Base-by-base conservation (phyloP, 2,329 filamentous ascomycete genomes). In the Penicillium sp. region DNA sequence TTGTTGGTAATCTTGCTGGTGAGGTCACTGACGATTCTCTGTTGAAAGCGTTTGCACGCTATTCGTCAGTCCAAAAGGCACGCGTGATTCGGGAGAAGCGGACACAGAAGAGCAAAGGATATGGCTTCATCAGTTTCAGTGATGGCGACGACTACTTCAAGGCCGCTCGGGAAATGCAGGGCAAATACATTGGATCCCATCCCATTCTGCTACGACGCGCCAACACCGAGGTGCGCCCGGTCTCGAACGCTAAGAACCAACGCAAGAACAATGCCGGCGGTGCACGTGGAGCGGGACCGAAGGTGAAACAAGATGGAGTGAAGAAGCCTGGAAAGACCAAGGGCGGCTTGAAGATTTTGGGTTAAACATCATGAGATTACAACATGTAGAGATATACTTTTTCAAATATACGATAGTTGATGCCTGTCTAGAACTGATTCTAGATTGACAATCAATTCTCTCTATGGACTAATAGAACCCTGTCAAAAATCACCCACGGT, bases 141-240 rank as follows among this genome's bases (percentile, higher is more conserved):
- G 91, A 97, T 74, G 91, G 93, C 33, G 95, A 99, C 76, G 93
- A 97, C 73, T 98, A 96, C 77, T 98, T 99, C 83, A 88, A 92
- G 72, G 94, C 95, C 1, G 94, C 93, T 72, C 93, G 95, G 80
- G 94, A 98, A 81, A 98, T 98, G 95, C 91, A 97, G 73, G 93
- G 93, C 70, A 98, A 99, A 81, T 99, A 99, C 79, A 98, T 99
- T 75, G 94, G 96, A 72, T 97, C 93, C 76, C 95, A 98, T 78
- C 95, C 95, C 0, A 91, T 97, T 30, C 83, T 91, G 28, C 86
- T 98, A 68, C 89, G 91, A 77, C 91, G 95, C 76, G 92, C 91
- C 68, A 96, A 90, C 69, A 97, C 94, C 6, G 93, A 98, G 77
- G 92, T 99, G 77, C 92, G 91, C 75, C 87, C 92, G 4, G 84